phyloP scores from a whole-genome alignment of 179 eudicot species.

The Beta lomatogona region DNA sequence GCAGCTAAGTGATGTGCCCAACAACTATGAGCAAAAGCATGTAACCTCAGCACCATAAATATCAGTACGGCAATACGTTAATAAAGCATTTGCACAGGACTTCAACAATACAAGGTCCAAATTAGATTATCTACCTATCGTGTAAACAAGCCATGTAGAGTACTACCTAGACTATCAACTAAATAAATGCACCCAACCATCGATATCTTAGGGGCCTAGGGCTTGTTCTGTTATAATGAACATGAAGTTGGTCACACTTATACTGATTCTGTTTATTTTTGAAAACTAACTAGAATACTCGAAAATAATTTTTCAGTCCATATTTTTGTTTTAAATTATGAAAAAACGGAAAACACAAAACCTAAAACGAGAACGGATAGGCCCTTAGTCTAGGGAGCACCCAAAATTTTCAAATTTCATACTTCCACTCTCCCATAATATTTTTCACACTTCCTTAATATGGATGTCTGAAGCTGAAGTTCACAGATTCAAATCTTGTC shows the following conservation, averaged over 20 bases:
- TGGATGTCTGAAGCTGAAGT: neutral
- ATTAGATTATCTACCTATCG: neutral
- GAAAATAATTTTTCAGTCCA: no score
- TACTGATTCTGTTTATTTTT: no score
- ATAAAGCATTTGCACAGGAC: neutral
- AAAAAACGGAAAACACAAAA: no score
- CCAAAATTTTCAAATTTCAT: neutral
- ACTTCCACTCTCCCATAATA: neutral
- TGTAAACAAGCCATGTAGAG: neutral
- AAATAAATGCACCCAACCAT: neutral
- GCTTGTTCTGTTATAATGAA: no score
- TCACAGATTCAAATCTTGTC: no score
- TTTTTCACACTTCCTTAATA: neutral
- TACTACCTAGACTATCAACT: neutral
- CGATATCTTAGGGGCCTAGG: neutral
- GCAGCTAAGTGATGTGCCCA: slow-evolving; percentile 13
- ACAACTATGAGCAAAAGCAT: slow-evolving; percentile 3
- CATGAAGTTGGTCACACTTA: no score
- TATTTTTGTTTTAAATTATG: no score
- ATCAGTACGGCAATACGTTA: neutral
- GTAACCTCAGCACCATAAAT: neutral
- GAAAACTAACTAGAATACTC: no score
- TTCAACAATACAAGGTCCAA: neutral
- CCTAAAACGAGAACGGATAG: no score
- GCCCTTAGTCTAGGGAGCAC: no score